phyloP scores from a whole-genome alignment of 2,329 filamentous ascomycete genomes.

The Fusarium tjaetaba region DNA sequence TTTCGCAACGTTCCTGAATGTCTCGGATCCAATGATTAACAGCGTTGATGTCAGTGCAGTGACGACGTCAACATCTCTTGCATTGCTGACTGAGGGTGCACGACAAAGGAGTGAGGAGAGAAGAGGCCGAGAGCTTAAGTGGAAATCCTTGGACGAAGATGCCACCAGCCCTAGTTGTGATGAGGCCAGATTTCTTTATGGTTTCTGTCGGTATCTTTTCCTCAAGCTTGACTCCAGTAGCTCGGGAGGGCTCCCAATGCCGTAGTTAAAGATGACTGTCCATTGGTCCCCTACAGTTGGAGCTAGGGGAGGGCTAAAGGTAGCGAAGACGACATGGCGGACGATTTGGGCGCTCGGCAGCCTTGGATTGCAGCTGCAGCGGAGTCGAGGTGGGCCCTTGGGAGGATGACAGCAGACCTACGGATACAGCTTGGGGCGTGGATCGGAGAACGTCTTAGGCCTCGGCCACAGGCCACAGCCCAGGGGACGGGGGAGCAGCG shows the following conservation, averaged over 20 bases:
- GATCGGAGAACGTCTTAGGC: constrained; percentile 20
- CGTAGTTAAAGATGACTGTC: constrained; percentile 22
- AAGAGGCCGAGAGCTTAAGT: not conserved
- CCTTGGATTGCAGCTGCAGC: constrained; percentile 24
- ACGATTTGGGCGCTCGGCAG: constrained; percentile 12
- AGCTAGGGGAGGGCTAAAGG: constrained; percentile 13
- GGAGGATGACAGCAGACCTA: constrained; percentile 32
- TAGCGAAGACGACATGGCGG: constrained; percentile 11
- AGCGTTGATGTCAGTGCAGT: constrained; percentile 18
- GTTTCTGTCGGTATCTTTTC: not conserved
- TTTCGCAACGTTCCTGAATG: constrained; percentile 30
- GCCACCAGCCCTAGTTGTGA: not conserved
- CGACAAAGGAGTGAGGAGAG: not conserved
- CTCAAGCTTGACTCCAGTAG: constrained; percentile 16
- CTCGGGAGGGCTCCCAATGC: constrained; percentile 29
- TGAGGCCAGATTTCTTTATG: not conserved
- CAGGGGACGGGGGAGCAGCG: constrained; percentile 32
- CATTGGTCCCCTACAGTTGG: constrained; percentile 29
- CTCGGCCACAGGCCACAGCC: constrained; percentile 10
- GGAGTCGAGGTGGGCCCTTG: constrained; percentile 8
- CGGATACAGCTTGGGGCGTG: constrained; percentile 11
- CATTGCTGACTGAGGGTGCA: not conserved
- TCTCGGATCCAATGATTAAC: constrained; percentile 19
- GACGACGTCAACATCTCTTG: constrained; percentile 3
- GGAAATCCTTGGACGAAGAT: not conserved